Base-by-base conservation (phyloP, 768 basidiomycete genomes). In the Russula vinacea region DNA sequence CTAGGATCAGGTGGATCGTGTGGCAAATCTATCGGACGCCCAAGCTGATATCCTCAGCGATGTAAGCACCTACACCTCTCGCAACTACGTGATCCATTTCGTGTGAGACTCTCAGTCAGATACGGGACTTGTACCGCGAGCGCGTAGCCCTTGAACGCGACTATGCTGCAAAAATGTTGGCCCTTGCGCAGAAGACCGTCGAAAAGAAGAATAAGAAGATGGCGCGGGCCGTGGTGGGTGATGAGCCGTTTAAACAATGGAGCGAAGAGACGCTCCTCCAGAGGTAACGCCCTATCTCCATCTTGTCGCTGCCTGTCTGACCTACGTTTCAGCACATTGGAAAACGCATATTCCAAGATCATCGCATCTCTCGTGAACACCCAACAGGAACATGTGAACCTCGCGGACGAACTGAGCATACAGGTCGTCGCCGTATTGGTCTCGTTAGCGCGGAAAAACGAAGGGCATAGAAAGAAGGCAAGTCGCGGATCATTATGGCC, bases 111-210 rank as follows among this genome's bases (percentile, higher is more conserved):
- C 51, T 5, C 57, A 3, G 47, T 49, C 65, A 92, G 91, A 82
- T 89, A 58, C 84, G 88, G 62, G 90, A 92, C 51, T 69, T 93
- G 56, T 87, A 90, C 71, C 77, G 78, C 49, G 87, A 87, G 56
- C 82, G 86, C 51, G 84, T 77, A 11, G 80, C 78, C 8, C 76
- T 93, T 13, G 92, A 94, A 73, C 84, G 87, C 57, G 91, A 94
- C 72, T 93, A 91, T 71, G 88, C 90, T 0, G 72, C 75, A 29
- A 92, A 89, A 71, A 78, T 94, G 11, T 85, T 87, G 70, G 73
- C 78, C 17, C 73, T 94, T 37, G 79, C 80, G 9, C 85, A 81
- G 73, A 91, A 86, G 71, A 85, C 86, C 1, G 74, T 78, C 11
- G 92, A 93, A 50, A 89, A 85, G 80, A 89, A 88, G 74, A 75